Base-by-base conservation (phyloP, 164 flowering plant species). In the Cinnamomum micranthum region DNA sequence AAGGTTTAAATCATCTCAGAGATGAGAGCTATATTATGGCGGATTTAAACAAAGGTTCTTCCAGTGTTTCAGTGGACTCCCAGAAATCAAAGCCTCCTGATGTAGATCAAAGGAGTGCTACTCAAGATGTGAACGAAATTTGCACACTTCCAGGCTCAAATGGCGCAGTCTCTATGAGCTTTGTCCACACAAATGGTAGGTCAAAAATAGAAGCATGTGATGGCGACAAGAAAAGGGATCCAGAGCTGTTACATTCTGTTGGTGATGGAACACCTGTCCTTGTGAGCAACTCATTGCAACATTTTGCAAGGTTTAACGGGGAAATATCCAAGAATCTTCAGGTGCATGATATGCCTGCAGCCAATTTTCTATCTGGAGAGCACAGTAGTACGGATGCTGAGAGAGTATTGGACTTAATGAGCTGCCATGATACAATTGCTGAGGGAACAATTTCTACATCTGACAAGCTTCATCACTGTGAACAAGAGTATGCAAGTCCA, bases 161-260 rank as follows among this genome's bases (percentile, higher is more conserved):
- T 55, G 17, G 17, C 60, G 2, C 2, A 3, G 60, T 19, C 60
- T 55, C 7, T 13, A 4, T 55, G 60, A 55, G 60, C 19, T 55
- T 19, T 15, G 60, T 55, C 17, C 60, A 17, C 17, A 55, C 60
- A 14, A 55, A 19, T 55, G 60, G 2, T 17, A 15, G 83, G 63
- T 69, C 77, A 72, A 82, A 87, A 79, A 64, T 27, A 1, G 89
- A 86, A 69, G 64, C 41, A 20, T 79, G 70, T 71, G 72, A 65
- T 79, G 71, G 73, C 50, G 73, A 72, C 71, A 73, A 76, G 25
- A 14, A 12, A 55, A 12, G 20, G 20, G 17, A 55, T 13, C 20
- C 60, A 55, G 60, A 14, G 60, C 20, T 55, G 14, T 14, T 55
- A 13, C 20, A 14, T 55, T 55, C 60, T 55, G 60, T 19, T 76